Base-by-base conservation (phyloP, 805 yeast species). In the Yamadazyma kitorensis region DNA sequence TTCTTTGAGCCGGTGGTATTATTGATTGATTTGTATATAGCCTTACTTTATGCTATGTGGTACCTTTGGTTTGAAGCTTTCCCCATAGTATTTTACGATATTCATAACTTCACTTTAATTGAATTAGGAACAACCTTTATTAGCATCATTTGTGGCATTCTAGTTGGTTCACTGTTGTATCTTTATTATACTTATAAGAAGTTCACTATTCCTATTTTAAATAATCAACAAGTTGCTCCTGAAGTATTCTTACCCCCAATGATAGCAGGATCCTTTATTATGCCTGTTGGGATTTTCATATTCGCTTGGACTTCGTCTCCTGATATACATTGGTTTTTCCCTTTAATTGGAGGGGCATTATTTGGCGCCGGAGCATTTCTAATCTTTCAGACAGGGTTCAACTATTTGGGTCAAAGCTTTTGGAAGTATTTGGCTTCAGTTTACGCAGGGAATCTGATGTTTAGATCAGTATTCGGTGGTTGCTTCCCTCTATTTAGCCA, bases 401-500 rank as follows among this genome's bases (percentile, higher is more conserved):
- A 70, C 42, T 77, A 76, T 40, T 54, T 78, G 42, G 72, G 72
- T 1, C 54, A 61, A 38, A 60, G 74, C 5, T 78, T 72, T 49
- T 71, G 65, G 24, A 57, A 71, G 36, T 71, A 66, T 48, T 42
- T 74, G 41, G 81, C 81, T 1, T 74, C 82, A 1, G 80, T 73
- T 2, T 76, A 72, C 53, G 82, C 82, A 5, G 73, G 77, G 18
- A 77, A 76, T 47, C 72, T 64, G 21, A 54, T 78, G 17, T 64
- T 67, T 39, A 68, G 83, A 36, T 61, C 42, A 6, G 55, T 56
- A 1, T 66, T 72, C 44, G 84, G 79, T 1, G 75, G 77, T 39
- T 74, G 70, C 3, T 79, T 79, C 63, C 84, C 85, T 25, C 61
- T 83, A 33, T 81, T 83, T 54, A 82, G 84, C 4, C 49, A 65